Base-by-base conservation (phyloP, 495 filamentous ascomycete species). In the Podospora pseudopauciseta region DNA sequence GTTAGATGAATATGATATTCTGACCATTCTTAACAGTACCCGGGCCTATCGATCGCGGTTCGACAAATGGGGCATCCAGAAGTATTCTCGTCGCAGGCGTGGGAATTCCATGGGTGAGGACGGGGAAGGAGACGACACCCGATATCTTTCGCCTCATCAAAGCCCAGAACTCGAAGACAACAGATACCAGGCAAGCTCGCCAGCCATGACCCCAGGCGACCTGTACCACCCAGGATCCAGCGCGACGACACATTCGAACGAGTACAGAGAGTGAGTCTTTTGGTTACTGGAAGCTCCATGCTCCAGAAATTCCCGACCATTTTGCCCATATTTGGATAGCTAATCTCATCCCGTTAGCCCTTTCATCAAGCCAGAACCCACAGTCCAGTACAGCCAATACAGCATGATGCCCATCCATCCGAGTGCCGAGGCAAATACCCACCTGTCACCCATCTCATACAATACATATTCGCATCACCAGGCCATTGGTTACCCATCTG, bases 21-120 rank as follows among this genome's bases (percentile, higher is more conserved):
- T 49, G 2, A 49, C 39, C 39, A 49, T 13, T 18, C 5, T 23
- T 11, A 9, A n/a, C 27, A 81, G 80, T 2, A 79, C 68, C 23
- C 78, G 80, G 11, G 81, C 81, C 27, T 83, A 82, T 61, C 71
- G 80, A 61, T 81, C 80, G 0, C 77, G 81, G n/a, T 75, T 83
- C 64, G 75, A 80, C 32, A 75, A 71, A 68, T 83, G 81, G 81
- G 75, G 76, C n/a, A 65, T 82, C 30, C 72, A 75, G 73, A 83
- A 83, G 70, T 83, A 83, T 70, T 78, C 80, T 7, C 75, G 76
- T 60, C 76, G 80, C 30, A 76, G 73, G 58, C 75, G 72, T 15
- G 71, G 70, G 30, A 59, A 67, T 16, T 72, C 71, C 30, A 49
- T 60, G 26, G 61, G 60, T 32, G 55, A 55, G 5, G 34, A 63